Evolutionary conservation across 2,329 filamentous ascomycete genomes (phyloP), one percentile per base, ranked within the genome.

Genomic region (Diaporthe vexans): DNA sequence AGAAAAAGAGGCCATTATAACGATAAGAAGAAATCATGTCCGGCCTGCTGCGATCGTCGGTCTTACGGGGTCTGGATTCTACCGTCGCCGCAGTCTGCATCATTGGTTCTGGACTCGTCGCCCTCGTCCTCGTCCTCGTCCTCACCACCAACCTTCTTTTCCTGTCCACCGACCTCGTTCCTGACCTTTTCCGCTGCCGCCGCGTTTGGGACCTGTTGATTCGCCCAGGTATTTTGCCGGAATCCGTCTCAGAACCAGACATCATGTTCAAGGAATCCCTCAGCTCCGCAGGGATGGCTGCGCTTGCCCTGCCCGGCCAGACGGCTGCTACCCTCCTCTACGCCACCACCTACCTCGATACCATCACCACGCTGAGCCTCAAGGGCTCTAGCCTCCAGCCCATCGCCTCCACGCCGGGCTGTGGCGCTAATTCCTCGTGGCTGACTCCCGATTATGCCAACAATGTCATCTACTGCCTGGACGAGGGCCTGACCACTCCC

Each of bases 351-450:
- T 89, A 88, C 80, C 82, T 82, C 74, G 87, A 87, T 73, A 83
- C 81, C 59, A 79, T 89, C 76, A 87, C 85, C 26, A 87, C 86
- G n/a, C 82, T 89, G 68, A 83, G 85, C 75, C 80, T 88, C 73
- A 84, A 78, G 33, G 75, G 75, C 71, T 78, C 81, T 76, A 78
- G 78, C 72, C 85, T 91, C 74, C 81, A 83, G 77, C 79, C 81
- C 26, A 81, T 88, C 24, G 84, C 85, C 69, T 81, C 81, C 4
- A 85, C 84, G 29, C 84, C 83, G 69, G 83, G 82, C 46, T 92
- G 91, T 81, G 88, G 85, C 13, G 81, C 84, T 2, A 88, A 86
- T 75, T 88, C 91, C 7, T 88, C 90, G 15, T 93, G 91, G 91
- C 82, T 93, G 73, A 88, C 89, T 26, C 84, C 91, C 26, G 88